Evolutionary conservation across 1,139 yeast species (phyloP), one percentile per base, ranked within the genome.

Genomic region (Yamadazyma oceani): DNA sequence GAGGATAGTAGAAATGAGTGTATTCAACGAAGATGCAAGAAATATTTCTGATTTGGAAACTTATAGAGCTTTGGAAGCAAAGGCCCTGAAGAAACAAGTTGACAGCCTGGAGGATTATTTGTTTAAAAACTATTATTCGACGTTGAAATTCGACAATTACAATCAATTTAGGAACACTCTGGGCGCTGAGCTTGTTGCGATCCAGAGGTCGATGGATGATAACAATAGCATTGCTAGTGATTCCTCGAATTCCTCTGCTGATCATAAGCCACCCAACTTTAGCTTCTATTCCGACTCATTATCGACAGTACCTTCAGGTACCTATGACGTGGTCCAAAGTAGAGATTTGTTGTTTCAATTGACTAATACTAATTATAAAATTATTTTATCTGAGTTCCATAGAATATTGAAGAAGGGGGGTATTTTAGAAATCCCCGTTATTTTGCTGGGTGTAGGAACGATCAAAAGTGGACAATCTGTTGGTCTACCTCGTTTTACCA

Each of bases 381-480:
- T 58, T 0, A 43, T 67, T 3, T 37, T 70, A 3, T 35, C 45
- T 3, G 72, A 70, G 43, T 68, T 69, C 38, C 45, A 60, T 40
- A 52, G 77, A 36, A 56, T 70, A 15, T 54, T 71, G 36, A 62
- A 61, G 39, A 52, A 46, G 2, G 74, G 66, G 1, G 77, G 75
- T 2, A 37, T 48, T 1, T 37, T 70, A 4, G 73, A 69, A 38
- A 38, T 63, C 7, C 71, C 73, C 2, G 37, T 57, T 3, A 48
- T 66, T 8, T 53, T 54, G 34, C 47, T 52, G 39, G 64, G 64
- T 8, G 42, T 49, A n/a, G 54, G 49, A 11, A 50, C 53, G 9
- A 37, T 50, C 12, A 41, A 23, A 6, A 37, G 39, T 7, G 46
- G 42, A 22, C 32, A 34, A 17, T 27, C 33, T 35, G 48, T 39